These are phyloP conservation scores for Parasitella parasitica DNA, from an alignment of 371 early-diverging fungal genomes.

Conservation along the genomic window DNA sequence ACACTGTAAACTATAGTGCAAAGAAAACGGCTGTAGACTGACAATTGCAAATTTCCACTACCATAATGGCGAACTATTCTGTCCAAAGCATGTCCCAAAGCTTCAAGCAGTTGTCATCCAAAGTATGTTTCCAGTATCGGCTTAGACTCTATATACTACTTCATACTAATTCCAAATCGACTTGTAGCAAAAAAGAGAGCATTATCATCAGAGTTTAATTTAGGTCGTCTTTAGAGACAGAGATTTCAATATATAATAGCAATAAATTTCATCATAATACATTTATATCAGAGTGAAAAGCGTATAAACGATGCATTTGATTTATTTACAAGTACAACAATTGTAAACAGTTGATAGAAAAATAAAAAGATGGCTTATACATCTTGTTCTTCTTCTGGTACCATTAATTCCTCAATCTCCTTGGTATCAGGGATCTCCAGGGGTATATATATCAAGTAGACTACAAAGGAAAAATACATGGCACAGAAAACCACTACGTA, in stretches of 20 bases:
- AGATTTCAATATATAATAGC: too few relatives aligned
- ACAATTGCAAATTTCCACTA: constrained; percentile 40
- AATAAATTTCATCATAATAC: not conserved
- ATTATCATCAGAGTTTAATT: not conserved
- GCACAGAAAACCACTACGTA: constrained; percentile 11
- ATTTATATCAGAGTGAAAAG: not conserved
- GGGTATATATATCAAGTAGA: constrained; percentile 21
- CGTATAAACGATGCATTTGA: not conserved
- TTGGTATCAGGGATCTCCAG: constrained; percentile 9
- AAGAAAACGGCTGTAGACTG: constrained; percentile 38
- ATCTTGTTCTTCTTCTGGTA: not conserved
- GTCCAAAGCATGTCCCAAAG: constrained; percentile 46
- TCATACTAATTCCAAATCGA: not conserved
- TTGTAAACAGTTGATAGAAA: too few relatives aligned
- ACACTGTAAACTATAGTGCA: constrained; percentile 23
- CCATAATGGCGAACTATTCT: constrained; percentile 30
- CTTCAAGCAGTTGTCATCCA: constrained; percentile 28
- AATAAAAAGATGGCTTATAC: too few relatives aligned
- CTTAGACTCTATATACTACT: too few relatives aligned
- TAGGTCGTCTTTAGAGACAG: not conserved
- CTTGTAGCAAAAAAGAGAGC: not conserved
- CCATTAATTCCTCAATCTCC: not conserved
- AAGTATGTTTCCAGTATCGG: not conserved
- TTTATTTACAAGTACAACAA: not conserved
- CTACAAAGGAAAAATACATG: constrained; percentile 23